phyloP scores from a whole-genome alignment of 768 basidiomycete genomes.

The Boletus insuetus region DNA sequence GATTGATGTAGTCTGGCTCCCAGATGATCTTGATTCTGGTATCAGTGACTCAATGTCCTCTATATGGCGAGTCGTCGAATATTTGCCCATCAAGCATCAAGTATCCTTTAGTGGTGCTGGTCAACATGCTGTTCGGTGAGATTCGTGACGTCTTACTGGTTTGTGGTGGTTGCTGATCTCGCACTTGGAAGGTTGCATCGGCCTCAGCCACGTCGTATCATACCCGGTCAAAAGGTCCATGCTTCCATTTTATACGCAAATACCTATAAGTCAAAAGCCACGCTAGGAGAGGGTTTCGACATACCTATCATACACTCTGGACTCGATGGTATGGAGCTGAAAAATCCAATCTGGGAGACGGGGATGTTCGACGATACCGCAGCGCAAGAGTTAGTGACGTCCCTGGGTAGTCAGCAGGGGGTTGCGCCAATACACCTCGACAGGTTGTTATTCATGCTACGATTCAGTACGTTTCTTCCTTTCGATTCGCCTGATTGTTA shows the following conservation, averaged over 20 bases:
- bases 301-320: slow-evolving; percentile 7
- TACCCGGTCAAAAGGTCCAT: slow-evolving; percentile 28
- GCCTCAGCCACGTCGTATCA: slow-evolving; percentile 24
- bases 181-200: slow-evolving; percentile 11
- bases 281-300: slow-evolving; percentile 23
- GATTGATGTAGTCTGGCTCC: slow-evolving; percentile 28
- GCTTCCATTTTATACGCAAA: slow-evolving; percentile 24
- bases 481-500: neutral
- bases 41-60: slow-evolving; percentile 19
- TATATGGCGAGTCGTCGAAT: slow-evolving; percentile 16
- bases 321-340: slow-evolving; percentile 4
- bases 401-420: slow-evolving; percentile 9
- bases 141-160: neutral
- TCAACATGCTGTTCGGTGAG: slow-evolving; percentile 18
- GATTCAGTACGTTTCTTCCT: slow-evolving; percentile 16
- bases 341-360: slow-evolving; percentile 17
- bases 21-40: slow-evolving; percentile 25
- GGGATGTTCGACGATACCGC: slow-evolving; percentile 20
- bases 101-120: slow-evolving; percentile 19
- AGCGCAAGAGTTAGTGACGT: slow-evolving; percentile 6
- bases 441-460: slow-evolving; percentile 15
- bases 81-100: slow-evolving; percentile 24
- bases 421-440: slow-evolving; percentile 6
- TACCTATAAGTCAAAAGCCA: slow-evolving; percentile 16
- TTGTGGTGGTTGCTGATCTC: neutral